Evolutionary conservation across 2,329 filamentous ascomycete species (phyloP).

Genomic region (Fusarium sp.): DNA sequence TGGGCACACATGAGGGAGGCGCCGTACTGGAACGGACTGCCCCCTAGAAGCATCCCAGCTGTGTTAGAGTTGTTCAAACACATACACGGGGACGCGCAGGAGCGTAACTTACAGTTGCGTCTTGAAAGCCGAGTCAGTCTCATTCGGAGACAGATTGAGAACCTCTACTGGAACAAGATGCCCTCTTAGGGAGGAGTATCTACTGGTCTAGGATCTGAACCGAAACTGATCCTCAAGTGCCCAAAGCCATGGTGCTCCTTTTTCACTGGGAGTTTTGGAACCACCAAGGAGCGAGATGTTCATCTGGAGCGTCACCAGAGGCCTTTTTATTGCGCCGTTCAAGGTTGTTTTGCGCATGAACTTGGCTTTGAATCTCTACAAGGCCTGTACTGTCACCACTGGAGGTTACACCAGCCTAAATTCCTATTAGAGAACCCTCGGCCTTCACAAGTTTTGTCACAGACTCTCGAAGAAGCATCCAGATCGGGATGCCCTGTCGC

Average conservation of each 20-base stretch:
- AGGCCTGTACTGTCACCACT: neutral
- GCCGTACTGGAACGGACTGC: neutral
- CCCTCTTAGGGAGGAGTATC: neutral
- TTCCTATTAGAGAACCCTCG: neutral
- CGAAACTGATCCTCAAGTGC: slow-evolving; percentile 4
- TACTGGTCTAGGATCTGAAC: neutral
- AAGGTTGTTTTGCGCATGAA: neutral
- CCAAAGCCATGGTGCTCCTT: slow-evolving; percentile 27
- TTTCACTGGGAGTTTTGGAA: slow-evolving; percentile 7
- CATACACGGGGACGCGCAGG: neutral
- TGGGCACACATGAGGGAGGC: neutral
- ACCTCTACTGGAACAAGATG: neutral
- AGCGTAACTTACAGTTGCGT: neutral
- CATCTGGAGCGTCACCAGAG: slow-evolving; percentile 16
- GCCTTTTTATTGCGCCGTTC: slow-evolving; percentile 4
- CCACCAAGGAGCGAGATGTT: neutral
- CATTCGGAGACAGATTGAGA: slow-evolving; percentile 12
- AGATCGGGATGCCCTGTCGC: neutral
- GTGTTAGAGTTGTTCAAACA: neutral
- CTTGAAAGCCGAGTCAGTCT: slow-evolving; percentile 6
- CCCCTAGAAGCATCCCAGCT: no score
- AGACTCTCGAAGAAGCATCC: neutral
- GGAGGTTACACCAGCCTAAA: neutral
- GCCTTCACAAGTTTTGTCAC: neutral
- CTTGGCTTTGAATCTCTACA: slow-evolving; percentile 7